phyloP scores from a whole-genome alignment of 148 eudicot species.

The Silene uniflora region DNA sequence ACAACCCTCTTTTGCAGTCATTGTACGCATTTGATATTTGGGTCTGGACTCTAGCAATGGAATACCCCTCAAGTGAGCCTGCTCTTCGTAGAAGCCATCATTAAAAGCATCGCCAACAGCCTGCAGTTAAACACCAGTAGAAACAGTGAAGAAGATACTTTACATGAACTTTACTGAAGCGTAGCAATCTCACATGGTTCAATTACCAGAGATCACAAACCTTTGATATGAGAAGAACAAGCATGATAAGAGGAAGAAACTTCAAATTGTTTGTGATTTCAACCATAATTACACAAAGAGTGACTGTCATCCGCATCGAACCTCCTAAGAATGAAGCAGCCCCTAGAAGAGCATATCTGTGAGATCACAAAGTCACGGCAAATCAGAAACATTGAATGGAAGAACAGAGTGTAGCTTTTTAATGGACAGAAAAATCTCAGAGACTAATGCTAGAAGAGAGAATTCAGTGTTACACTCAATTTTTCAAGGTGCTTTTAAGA shows the following conservation, averaged over 20 bases:
- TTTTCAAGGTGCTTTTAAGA: background rate
- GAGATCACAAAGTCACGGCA: slow-evolving; percentile 9
- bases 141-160: slow-evolving; percentile 4
- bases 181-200: slow-evolving; percentile 4
- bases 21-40: slow-evolving; percentile 75
- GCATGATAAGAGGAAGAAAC: slow-evolving; percentile 94
- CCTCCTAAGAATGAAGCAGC: slow-evolving; percentile 99
- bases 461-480: background rate
- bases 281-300: slow-evolving; percentile 98
- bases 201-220: slow-evolving; percentile 28
- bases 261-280: slow-evolving; percentile 95
- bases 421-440: background rate
- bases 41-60: slow-evolving; percentile 92
- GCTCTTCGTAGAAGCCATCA: slow-evolving; percentile 96
- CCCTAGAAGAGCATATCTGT: slow-evolving; percentile 90
- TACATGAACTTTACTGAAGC: slow-evolving; percentile 1
- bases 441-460: background rate
- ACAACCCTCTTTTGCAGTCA: slow-evolving; percentile 85
- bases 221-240: slow-evolving; percentile 98
- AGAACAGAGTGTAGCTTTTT: background rate
- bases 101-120: slow-evolving; percentile 99
- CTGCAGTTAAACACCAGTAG: slow-evolving; percentile 32
- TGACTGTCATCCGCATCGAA: slow-evolving; percentile 97
- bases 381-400: background rate
- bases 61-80: slow-evolving; percentile 78